Evolutionary conservation across 371 early-diverging fungal genomes (phyloP).

Genomic region (Saksenaea oblongispora): DNA sequence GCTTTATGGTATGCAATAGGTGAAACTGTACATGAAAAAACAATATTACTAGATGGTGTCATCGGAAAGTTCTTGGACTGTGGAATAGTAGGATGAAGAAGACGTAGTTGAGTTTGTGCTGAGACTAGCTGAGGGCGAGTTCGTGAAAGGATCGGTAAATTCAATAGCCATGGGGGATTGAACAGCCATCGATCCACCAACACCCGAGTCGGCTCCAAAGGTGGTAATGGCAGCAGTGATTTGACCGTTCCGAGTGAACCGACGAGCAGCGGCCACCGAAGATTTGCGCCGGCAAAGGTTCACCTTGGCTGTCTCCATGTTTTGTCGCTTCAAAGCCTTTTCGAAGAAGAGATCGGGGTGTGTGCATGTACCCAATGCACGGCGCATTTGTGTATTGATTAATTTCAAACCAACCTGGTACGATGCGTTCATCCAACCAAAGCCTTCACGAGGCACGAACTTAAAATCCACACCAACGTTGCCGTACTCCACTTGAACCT

Average conservation of each 20-base stretch:
- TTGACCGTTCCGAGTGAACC: slow-evolving; percentile 28
- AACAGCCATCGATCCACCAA: slow-evolving; percentile 7
- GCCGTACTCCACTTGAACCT: slow-evolving; percentile 94
- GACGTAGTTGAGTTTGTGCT: not conserved
- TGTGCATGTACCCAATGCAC: slow-evolving; percentile 86
- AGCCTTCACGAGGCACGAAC: slow-evolving; percentile 92
- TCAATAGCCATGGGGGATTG: not conserved
- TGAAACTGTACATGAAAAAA: not conserved
- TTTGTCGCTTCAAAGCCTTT: slow-evolving; percentile 36
- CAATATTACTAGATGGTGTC: not conserved
- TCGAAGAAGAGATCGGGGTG: slow-evolving; percentile 74
- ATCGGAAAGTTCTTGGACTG: not conserved
- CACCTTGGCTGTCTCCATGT: slow-evolving; percentile 19
- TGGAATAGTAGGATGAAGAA: not conserved
- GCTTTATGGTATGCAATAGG: not conserved
- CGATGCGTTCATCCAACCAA: slow-evolving; percentile 98
- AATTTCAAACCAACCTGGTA: slow-evolving; percentile 85
- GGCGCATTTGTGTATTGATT: slow-evolving; percentile 73
- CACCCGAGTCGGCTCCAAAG: slow-evolving; percentile 14
- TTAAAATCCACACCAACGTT: slow-evolving; percentile 95
- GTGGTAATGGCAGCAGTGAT: slow-evolving; percentile 29
- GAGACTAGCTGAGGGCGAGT: not conserved
- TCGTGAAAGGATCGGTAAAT: not conserved
- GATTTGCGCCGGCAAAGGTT: slow-evolving; percentile 23
- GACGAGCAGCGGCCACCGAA: slow-evolving; percentile 29